Base-by-base conservation (phyloP, 2,329 filamentous ascomycete species). In the Paecilomyces niveus region DNA sequence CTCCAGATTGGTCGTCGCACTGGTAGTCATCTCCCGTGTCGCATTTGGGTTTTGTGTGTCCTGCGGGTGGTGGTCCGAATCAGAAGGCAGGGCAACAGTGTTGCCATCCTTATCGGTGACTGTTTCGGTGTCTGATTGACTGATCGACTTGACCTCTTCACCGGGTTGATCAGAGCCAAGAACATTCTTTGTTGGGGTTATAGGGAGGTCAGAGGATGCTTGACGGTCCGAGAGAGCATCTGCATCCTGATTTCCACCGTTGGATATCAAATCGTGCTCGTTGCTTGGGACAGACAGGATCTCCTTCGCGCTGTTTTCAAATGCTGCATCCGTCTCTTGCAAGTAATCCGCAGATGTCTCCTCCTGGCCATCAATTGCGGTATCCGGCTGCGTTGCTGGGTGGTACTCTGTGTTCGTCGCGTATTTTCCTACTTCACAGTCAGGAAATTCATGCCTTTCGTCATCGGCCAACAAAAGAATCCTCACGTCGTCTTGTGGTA, bases 401-500 rank as follows among this genome's bases (percentile, higher is more conserved):
- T 45, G 5, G 15, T 8, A 45, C 5, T 45, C 39, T 18, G n/a
- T 45, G 39, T 45, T 7, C 21, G 21, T 35, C 24, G 55, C 49
- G n/a, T 53, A 39, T 53, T 57, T 57, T 10, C 55, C 55, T 57
- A 33, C 11, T 8, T 57, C 18, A n/a, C 1, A 22, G 15, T 57
- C 31, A 59, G 54, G 54, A 54, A 57, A 54, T 59, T n/a, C 60
- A 60, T 54, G 58, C 39, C 55, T 61, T 54, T 53, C 60, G 53
- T 29, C 13, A 49, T 18, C 29, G 29, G n/a, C 31, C 18, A 54
- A 9, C 11, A 53, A 35, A 26, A 56, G 54, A 9, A 39, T n/a
- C 53, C 66, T 69, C 55, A 75, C 72, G 70, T 68, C 64, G 62
- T 57, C 69, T 68, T 21, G 65, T 64, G 7, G 59, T 63, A 35